A percentile compares a stretch with the other conserved stretches of the same genome.
Evolutionary conservation across 1,284 basidiomycete species (phyloP).

Genomic region (Heliocybe sulcata): DNA sequence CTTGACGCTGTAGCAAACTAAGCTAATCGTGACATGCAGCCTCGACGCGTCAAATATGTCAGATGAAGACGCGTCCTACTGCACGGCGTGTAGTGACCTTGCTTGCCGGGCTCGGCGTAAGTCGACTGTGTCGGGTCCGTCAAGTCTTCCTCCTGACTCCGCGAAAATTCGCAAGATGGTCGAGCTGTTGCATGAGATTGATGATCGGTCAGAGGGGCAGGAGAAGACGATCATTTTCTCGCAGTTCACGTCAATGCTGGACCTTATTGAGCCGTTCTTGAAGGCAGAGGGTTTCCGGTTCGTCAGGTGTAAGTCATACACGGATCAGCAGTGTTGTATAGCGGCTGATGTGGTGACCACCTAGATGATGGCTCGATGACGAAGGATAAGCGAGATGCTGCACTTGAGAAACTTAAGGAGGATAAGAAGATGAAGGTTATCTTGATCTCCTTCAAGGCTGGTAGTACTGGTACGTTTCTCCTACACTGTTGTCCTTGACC

Average conservation of each 20-base stretch:
- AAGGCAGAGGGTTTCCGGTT: conserved; percentile 56
- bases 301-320: conserved; percentile 73
- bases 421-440: conserved; percentile 63
- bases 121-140: conserved; percentile 18
- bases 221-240: conserved; percentile 92
- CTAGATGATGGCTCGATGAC: conserved; percentile 86
- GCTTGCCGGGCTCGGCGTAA: conserved; percentile 30
- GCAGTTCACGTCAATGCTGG: conserved; percentile 88
- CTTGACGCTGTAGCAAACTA: not conserved
- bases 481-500: not conserved
- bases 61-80: not conserved
- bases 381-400: conserved; percentile 67
- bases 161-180: conserved; percentile 89
- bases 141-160: conserved; percentile 60
- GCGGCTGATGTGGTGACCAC: not conserved
- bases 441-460: conserved; percentile 95
- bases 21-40: not conserved
- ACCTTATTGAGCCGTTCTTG: conserved; percentile 83
- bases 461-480: conserved; percentile 64
- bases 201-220: conserved; percentile 46
- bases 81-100: conserved; percentile 27
- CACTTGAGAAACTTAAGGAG: conserved; percentile 68
- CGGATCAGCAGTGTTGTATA: not conserved
- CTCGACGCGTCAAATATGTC: not conserved
- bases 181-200: conserved; percentile 63